phyloP scores from a whole-genome alignment of 2,329 filamentous ascomycete species.

The Clarireedia monteithiana region DNA sequence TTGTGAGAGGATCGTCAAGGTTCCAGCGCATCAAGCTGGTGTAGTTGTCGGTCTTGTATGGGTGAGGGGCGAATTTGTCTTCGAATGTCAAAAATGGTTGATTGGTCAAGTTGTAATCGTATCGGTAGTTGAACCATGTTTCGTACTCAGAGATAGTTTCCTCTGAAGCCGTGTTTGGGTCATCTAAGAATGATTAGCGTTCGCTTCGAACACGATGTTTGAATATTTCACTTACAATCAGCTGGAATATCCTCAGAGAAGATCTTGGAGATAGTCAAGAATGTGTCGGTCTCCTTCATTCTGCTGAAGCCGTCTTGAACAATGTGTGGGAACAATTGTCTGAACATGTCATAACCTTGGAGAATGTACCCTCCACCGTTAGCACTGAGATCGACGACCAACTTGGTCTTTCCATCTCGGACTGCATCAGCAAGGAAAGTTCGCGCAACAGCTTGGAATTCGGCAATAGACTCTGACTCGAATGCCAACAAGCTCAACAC shows the following conservation, averaged over 20 bases:
- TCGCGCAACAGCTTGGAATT: constrained; percentile 25
- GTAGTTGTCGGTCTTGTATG: constrained; percentile 18
- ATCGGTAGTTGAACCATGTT: constrained; percentile 23
- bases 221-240: constrained; percentile 9
- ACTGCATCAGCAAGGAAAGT: constrained; percentile 40
- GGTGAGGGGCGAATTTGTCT: constrained; percentile 22
- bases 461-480: constrained; percentile 16
- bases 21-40: constrained; percentile 24
- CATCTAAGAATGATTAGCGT: constrained; percentile 9
- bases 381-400: constrained; percentile 55
- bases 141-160: constrained; percentile 16
- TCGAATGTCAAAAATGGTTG: constrained; percentile 20
- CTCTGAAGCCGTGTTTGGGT: constrained; percentile 19
- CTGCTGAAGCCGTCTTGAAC: constrained; percentile 23
- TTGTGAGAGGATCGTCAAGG: constrained; percentile 21
- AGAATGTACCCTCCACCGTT: constrained; percentile 51
- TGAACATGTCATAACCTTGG: constrained; percentile 42
- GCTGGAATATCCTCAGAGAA: constrained; percentile 15
- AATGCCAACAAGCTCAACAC: constrained; percentile 25
- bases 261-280: constrained; percentile 18
- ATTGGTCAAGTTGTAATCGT: constrained; percentile 23
- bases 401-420: constrained; percentile 43
- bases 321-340: constrained; percentile 30
- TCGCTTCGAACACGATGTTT: too few species aligned
- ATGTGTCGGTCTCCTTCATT: constrained; percentile 21